Base-by-base conservation (phyloP, 1,284 basidiomycete species). In the Sanghuangporus sanghuang region DNA sequence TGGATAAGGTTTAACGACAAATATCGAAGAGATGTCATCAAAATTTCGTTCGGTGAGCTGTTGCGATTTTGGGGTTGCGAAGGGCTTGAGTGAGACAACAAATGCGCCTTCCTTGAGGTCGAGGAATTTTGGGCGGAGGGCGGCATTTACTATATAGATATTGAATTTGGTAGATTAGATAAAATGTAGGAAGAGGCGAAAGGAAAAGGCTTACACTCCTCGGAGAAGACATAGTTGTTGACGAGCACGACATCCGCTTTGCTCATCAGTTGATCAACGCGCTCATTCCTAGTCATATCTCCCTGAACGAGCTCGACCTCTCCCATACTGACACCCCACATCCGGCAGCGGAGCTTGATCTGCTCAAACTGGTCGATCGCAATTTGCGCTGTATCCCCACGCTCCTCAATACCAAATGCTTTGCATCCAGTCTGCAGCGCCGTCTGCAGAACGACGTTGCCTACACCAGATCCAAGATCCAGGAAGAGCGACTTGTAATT, bases 101-200 rank as follows among this genome's bases (percentile, higher is more conserved):
- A 87, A 83, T 1, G 89, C 90, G 38, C 90, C 90, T 67, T 92
- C 90, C 70, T 91, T 92, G 64, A 92, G 76, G 71, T 92, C 89
- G 53, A 92, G 73, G 70, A 92, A 91, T 69, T 88, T 89, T 23
- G 86, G 85, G 57, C 85, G 78, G 11, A 92, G 74, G 0, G 85
- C 83, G 72, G 89, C 88, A 72, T 92, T 92, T 67, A 92, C 89
- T 91, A 62, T 36, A 57, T 1, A 40, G 23, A 50, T 35, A 40
- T 67, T 21, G 66, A 55, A 21, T 35, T 53, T 9, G 32, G 7
- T 35, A 16, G 14, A 3, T 36, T 27, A 18, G 44, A 16, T 48
- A 52, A 3, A 32, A 36, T 36, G 27, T 49, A 39, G 12, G 18
- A 54, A 63, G 27, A 46, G 39, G 9, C 21, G 14, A 23, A 3